Base-by-base conservation (phyloP, 2,329 filamentous ascomycete species). In the Fusarium albosuccineum region DNA sequence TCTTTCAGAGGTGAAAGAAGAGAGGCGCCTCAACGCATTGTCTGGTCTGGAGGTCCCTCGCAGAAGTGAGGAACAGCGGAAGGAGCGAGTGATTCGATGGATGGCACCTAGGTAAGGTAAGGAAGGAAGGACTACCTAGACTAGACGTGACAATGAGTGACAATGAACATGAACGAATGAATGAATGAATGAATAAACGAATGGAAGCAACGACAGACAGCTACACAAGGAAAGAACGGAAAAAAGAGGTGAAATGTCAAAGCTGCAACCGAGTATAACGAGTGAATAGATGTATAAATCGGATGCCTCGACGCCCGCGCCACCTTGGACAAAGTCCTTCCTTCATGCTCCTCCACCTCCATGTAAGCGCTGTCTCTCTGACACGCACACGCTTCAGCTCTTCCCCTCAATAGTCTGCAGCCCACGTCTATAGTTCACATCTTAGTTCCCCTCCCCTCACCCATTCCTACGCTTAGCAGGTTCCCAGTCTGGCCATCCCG, bases 21-120 rank as follows among this genome's bases (percentile, higher is more conserved):
- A 46, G 45, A 60, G 26, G 49, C 51, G 49, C 57, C 60, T 62
- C 41, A 29, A 52, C 40, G 16, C 64, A 68, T 64, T 16, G 37
- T 64, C 34, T 33, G 39, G 22, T 17, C 9, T 41, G 22, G 42
- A 22, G 29, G 9, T 29, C 33, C 39, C 39, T 59, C 62, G 16
- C 22, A 26, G 30, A 22, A 7, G 36, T 29, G 39, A 59, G 54
- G 40, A 11, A 17, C 14, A 44, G 30, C 52, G 37, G 9, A 34
- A 33, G 41, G 39, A 30, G 51, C 16, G 51, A 53, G 22, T 34
- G 62, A 29, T 11, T 42, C 46, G 51, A 46, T 30, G 26, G 37
- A 63, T 48, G 22, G 14, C 22, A 22, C 22, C 22, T 22, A 22
- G 22, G 22, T 5, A 22, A 22, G 22, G 22, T 22, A 22, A 22